A percentile compares a stretch with the other conserved stretches of the same genome.
Conservation (phyloP, 345 rosid species). For the Hevea brasiliensis region DNA sequence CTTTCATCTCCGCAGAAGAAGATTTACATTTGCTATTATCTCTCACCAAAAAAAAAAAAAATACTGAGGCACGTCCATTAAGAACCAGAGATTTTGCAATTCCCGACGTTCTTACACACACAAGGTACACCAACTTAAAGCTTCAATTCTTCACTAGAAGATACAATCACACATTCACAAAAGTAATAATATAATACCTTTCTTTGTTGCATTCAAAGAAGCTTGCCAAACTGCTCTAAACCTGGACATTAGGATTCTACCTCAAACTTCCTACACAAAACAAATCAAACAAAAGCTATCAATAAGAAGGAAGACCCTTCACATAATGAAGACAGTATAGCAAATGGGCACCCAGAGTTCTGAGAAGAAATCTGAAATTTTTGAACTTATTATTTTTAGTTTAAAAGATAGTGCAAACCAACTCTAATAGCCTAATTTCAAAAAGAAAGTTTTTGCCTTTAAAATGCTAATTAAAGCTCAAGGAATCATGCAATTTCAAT, state of each 20-base stretch:
- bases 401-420: neutral
- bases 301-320: too few species aligned
- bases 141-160: neutral
- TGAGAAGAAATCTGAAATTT: neutral
- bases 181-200: constrained; percentile 38
- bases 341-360: neutral
- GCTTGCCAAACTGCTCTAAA: constrained; percentile 76
- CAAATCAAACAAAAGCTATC: too few species aligned
- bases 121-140: neutral
- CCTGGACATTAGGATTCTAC: constrained; percentile 52
- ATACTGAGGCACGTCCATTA: neutral
- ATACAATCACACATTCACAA: neutral
- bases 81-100: neutral
- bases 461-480: neutral
- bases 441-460: neutral
- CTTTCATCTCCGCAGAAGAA: too few species aligned
- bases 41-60: neutral
- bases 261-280: constrained; percentile 4
- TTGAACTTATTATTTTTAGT: neutral
- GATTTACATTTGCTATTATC: neutral
- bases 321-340: neutral
- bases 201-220: constrained; percentile 81
- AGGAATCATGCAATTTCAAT: neutral
- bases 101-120: neutral
- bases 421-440: neutral